Evolutionary conservation across 371 early-diverging fungal species (phyloP).

Genomic region (Apophysomyces variabilis): DNA sequence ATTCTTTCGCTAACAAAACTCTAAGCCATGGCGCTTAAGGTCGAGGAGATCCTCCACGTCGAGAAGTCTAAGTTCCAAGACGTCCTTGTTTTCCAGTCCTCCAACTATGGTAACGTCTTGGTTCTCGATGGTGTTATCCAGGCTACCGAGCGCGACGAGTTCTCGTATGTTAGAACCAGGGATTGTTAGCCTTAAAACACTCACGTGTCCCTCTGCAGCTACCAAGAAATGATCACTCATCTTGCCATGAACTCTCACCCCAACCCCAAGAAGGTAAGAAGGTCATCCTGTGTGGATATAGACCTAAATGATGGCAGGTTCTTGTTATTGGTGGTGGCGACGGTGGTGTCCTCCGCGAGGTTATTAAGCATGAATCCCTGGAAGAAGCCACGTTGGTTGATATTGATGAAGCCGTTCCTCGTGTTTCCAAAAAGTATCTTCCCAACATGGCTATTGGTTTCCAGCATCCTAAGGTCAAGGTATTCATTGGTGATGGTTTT

Average conservation of each 20-base stretch:
- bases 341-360: constrained; percentile 97
- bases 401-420: constrained; percentile 95
- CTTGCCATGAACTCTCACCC: constrained; percentile 95
- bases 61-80: constrained; percentile 96
- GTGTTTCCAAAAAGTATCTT: constrained; percentile 89
- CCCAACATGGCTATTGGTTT: constrained; percentile 95
- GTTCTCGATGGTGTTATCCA: constrained; percentile 98
- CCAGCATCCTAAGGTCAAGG: constrained; percentile 90
- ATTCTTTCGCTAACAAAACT: constrained; percentile 2
- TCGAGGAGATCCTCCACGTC: constrained; percentile 90
- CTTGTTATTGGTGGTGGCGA: constrained; percentile 99
- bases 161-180: constrained; percentile 69
- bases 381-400: constrained; percentile 93
- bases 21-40: constrained; percentile 91
- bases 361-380: constrained; percentile 93
- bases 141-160: constrained; percentile 97
- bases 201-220: constrained; percentile 50
- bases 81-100: constrained; percentile 94
- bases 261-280: constrained; percentile 84
- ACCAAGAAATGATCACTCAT: constrained; percentile 99
- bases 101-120: constrained; percentile 94
- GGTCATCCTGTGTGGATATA: not conserved
- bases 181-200: not conserved
- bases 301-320: constrained; percentile 57
- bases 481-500: constrained; percentile 95